phyloP scores from a whole-genome alignment of 345 rosid genomes.

The Excoecaria agallocha region DNA sequence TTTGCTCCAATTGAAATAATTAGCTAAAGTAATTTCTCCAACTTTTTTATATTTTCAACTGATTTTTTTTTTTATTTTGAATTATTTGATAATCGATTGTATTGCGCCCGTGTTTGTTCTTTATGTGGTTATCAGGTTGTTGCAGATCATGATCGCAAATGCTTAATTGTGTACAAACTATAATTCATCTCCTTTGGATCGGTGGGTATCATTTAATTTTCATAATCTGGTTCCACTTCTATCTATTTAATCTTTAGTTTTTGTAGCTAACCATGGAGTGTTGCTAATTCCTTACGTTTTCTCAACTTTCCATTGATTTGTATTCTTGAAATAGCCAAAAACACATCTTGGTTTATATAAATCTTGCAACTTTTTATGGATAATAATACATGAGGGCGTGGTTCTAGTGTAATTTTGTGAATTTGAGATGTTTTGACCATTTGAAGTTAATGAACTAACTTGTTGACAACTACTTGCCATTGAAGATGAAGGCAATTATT shows the following conservation, averaged over 20 bases:
- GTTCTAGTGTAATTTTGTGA: neutral
- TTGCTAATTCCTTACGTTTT: slow-evolving; percentile 3
- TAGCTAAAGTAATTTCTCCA: neutral
- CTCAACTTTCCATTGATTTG: neutral
- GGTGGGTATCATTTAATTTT: neutral
- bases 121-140: slow-evolving; percentile 11
- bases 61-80: neutral
- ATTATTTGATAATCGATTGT: neutral
- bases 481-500: no score
- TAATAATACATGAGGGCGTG: neutral
- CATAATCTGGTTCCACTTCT: neutral
- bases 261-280: neutral
- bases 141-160: slow-evolving; percentile 37
- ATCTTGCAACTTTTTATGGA: neutral
- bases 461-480: no score
- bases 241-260: neutral
- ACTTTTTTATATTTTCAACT: neutral
- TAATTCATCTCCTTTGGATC: slow-evolving; percentile 18
- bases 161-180: slow-evolving; percentile 20
- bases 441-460: no score
- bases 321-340: neutral
- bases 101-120: neutral
- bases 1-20: no score
- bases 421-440: slow-evolving; percentile 12
- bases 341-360: neutral